Evolutionary conservation across 106 monocot species (phyloP), one percentile per base, ranked within the genome.

Genomic region (Dioscorea dumetorum): DNA sequence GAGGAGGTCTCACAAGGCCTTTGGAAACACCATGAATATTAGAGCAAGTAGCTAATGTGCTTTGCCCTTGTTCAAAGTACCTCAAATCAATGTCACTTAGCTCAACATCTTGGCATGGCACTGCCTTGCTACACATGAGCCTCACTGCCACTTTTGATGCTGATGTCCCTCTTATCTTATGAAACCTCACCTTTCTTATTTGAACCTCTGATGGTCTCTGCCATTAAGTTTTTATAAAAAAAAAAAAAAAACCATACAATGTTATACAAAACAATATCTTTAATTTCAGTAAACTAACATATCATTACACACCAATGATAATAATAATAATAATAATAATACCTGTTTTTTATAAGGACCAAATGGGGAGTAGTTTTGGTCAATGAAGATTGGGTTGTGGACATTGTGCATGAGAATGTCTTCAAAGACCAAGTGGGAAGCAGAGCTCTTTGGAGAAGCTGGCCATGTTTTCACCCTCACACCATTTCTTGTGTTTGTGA

Each of bases 181-280:
- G 51, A 49, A 75, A 83, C 49, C 50, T 71, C 9, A 83, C 61
- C 3, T 67, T 60, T 49, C 76, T 78, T 21, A 78, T 75, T 62
- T 78, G 78, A n/a, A 83, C 83, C 14, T 16, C 18, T 17, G 83
- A 83, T 1, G 78, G 67, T 11, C 51, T 51, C 12, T 12, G 13
- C 33, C 1, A 14, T 31, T n/a, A n/a, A n/a, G n/a, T n/a, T n/a
- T n/a, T n/a, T n/a, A n/a, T n/a, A n/a, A n/a, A n/a, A n/a, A n/a
- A n/a, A n/a, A n/a, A 62, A 31, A 6, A 0, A 62, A 11, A 24
- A 12, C 11, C 12, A 19, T 62, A 24, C 3, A 28, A 28, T 28
- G 28, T 28, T 12, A 32, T 62, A 62, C 32, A 32, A 5, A 62
- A 14, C 4, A 14, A 13, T 62, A 12, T 1, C 5, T 62, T 14